These are phyloP conservation scores for Salicornia ramosissima DNA, from an alignment of 148 eudicot genomes.

Conservation along the genomic window DNA sequence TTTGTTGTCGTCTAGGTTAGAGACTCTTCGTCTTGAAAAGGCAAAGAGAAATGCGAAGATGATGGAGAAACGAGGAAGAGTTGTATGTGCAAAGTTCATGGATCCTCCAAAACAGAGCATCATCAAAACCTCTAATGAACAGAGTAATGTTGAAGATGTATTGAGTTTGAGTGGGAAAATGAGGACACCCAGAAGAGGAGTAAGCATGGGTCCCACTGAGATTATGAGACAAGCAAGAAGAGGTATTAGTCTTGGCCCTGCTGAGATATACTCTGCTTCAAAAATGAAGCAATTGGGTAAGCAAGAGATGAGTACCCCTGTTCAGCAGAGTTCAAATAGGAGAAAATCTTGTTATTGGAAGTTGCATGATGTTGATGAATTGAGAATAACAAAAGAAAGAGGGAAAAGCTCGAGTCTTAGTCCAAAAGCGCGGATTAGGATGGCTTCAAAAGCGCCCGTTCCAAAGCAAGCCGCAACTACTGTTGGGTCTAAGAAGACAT, in stretches of 20 bases:
- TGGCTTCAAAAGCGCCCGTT: slow-evolving; percentile 25
- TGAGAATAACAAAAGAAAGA: slow-evolving; percentile 50
- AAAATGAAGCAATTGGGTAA: slow-evolving; percentile 38
- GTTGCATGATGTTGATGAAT: slow-evolving; percentile 68
- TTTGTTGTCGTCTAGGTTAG: slow-evolving; percentile 52
- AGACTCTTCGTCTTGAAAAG: slow-evolving; percentile 51
- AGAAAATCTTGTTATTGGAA: slow-evolving; percentile 89
- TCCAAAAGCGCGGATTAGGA: slow-evolving; percentile 53
- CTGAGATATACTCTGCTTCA: slow-evolving; percentile 41
- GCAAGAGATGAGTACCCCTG: slow-evolving; percentile 49
- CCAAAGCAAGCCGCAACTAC: slow-evolving; percentile 60
- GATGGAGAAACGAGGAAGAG: slow-evolving; percentile 43
- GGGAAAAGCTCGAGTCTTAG: slow-evolving; percentile 58
- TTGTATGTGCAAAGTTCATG: slow-evolving; percentile 63
- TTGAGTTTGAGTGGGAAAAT: slow-evolving; percentile 28
- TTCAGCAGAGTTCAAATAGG: slow-evolving; percentile 41
- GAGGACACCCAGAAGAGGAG: slow-evolving; percentile 56
- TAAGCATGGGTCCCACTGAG: slow-evolving; percentile 72
- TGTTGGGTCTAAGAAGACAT: slow-evolving; percentile 46
- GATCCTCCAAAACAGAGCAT: slow-evolving; percentile 41
- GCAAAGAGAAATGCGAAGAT: slow-evolving; percentile 42
- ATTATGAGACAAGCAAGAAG: slow-evolving; percentile 46
- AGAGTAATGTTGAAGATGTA: slow-evolving; percentile 41
- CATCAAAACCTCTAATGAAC: slow-evolving; percentile 23
- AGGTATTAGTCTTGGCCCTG: slow-evolving; percentile 63